Evolutionary conservation across 1,284 basidiomycete genomes (phyloP), one percentile per base, ranked within the genome.

Genomic region (Ustilago loliicola): DNA sequence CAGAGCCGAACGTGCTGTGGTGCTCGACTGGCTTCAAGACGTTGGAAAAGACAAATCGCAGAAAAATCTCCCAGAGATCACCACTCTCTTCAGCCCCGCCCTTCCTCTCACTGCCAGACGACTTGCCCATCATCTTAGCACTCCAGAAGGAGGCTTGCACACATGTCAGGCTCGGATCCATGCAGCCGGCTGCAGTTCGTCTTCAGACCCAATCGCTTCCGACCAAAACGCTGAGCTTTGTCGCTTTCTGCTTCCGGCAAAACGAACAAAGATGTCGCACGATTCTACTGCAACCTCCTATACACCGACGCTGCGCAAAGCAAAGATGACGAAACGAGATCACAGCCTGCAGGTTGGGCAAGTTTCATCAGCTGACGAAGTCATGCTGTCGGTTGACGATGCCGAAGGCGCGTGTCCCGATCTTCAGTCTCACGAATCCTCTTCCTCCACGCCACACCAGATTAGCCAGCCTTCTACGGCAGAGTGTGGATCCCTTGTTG

Each of bases 1-100:
- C 7, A 9, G 17, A 25, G n/a, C 8, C 5, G n/a, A 62, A 40
- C 47, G 30, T 1, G 59, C 21, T 4, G 55, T 38, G 3, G 36
- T 62, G 19, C 30, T 57, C 8, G 21, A 51, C 25, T 69, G 67
- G 67, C 42, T 60, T 21, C 45, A 13, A 9, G 42, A 45, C 1
- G 45, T 64, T 29, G 15, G 21, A 3, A 29, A 50, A 19, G 45
- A 15, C n/a, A 38, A 27, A 19, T 8, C 30, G 36, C 47, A 61
- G 15, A 15, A 6, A 29, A 13, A 13, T 29, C 6, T 2, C 29
- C 3, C 13, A n/a, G 34, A n/a, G 8, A 8, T 27, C 5, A 42
- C 29, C 11, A 4, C 23, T 9, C 15, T 53, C 19, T 27, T 2
- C n/a, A 32, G 51, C 17, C 30, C 30, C 3, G n/a, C 19, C 21